These are phyloP conservation scores for Kalmusia sp. DNA, from an alignment of 2,329 filamentous ascomycete species.

Conservation along the genomic window DNA sequence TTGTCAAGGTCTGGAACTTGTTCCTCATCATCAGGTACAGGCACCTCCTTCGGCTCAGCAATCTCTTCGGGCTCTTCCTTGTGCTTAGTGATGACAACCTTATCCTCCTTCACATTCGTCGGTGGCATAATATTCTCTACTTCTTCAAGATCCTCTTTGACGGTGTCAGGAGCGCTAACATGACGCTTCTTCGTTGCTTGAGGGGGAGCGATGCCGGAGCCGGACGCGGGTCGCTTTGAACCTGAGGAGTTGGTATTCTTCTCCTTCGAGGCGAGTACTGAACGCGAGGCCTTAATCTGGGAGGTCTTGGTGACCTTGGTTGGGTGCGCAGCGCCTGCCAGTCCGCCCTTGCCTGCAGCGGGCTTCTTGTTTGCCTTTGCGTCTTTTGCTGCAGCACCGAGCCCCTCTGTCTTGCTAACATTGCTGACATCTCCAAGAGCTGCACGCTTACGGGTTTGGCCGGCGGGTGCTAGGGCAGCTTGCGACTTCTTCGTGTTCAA, in stretches of 20 bases:
- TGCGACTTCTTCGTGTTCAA: slow-evolving; percentile 54
- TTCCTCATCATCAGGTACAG: slow-evolving; percentile 39
- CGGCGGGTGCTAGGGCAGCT: slow-evolving; percentile 45
- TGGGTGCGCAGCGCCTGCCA: slow-evolving; percentile 79
- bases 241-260: slow-evolving; percentile 69
- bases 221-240: slow-evolving; percentile 75
- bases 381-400: slow-evolving; percentile 49
- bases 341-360: slow-evolving; percentile 62
- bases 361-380: slow-evolving; percentile 76
- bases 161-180: slow-evolving; percentile 57
- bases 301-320: slow-evolving; percentile 81
- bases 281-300: slow-evolving; percentile 66
- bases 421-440: slow-evolving; percentile 96
- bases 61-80: slow-evolving; percentile 31
- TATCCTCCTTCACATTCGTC: slow-evolving; percentile 59
- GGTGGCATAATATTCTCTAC: slow-evolving; percentile 64
- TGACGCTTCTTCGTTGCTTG: slow-evolving; percentile 73
- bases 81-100: slow-evolving; percentile 16
- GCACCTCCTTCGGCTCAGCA: slow-evolving; percentile 23
- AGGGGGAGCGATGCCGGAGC: slow-evolving; percentile 68
- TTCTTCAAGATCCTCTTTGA: slow-evolving; percentile 62
- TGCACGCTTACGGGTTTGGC: slow-evolving; percentile 72
- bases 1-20: slow-evolving; percentile 70
- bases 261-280: slow-evolving; percentile 71
- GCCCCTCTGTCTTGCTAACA: slow-evolving; percentile 75